Percentiles rank a stretch among this genome's conserved stretches.
Evolutionary conservation across 2,329 filamentous ascomycete species (phyloP).

Genomic region (Sporothrix luriei): DNA sequence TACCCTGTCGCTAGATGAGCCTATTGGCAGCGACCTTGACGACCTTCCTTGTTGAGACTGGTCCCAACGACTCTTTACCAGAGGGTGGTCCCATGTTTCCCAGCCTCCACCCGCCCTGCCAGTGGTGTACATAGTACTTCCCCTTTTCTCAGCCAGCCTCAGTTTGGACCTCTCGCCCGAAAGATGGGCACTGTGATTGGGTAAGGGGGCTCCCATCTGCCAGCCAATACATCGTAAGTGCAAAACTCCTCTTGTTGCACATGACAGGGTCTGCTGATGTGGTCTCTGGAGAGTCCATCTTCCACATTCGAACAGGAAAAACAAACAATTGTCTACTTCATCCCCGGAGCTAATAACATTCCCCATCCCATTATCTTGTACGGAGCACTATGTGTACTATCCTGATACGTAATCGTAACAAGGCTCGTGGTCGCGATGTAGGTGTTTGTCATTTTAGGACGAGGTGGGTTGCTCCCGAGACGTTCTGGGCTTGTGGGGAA

Average conservation of each 20-base stretch:
- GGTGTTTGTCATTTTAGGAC: neutral
- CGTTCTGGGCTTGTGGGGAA: neutral
- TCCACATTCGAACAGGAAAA: neutral
- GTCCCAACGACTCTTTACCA: neutral
- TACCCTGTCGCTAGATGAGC: neutral
- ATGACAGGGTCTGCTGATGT: neutral
- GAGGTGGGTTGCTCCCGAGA: neutral
- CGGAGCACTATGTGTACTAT: no score
- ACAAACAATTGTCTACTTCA: neutral
- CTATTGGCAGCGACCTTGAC: neutral
- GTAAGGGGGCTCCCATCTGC: neutral
- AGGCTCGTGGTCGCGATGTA: constrained; percentile 18
- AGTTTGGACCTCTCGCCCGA: constrained; percentile 19
- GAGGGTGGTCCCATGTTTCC: neutral
- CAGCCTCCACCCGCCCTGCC: neutral
- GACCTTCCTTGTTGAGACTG: constrained; percentile 28
- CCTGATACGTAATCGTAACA: neutral
- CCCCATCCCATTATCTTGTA: neutral
- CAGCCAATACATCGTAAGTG: neutral
- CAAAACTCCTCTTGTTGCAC: neutral
- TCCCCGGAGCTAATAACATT: neutral
- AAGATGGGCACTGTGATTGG: constrained; percentile 9
- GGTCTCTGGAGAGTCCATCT: neutral
- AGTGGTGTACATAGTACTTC: no score
- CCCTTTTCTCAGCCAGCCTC: no score